A percentile compares a stretch with the other conserved stretches of the same genome.
phyloP scores from a whole-genome alignment of 306 rosid genomes.

The Cicer cuneatum region DNA sequence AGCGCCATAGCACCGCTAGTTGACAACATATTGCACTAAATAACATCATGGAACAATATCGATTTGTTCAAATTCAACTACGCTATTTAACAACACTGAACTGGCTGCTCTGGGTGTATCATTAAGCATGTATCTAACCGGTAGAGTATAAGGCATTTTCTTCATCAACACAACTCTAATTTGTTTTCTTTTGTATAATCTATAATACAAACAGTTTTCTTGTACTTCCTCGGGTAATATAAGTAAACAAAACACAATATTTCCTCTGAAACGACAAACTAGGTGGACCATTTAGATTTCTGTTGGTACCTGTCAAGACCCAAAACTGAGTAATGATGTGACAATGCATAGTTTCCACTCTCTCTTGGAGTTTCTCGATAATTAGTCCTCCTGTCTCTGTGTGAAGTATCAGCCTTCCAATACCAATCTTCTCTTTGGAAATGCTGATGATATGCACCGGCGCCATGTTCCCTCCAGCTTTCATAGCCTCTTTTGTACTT shows the following conservation, averaged over 20 bases:
- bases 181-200: slow-evolving; percentile 13
- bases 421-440: slow-evolving; percentile 98
- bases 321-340: slow-evolving; percentile 92
- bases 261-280: slow-evolving; percentile 23
- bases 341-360: slow-evolving; percentile 64
- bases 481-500: slow-evolving; percentile 75
- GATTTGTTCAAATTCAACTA: too few relatives aligned
- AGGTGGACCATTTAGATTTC: slow-evolving; percentile 23
- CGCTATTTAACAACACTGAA: too few relatives aligned
- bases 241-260: slow-evolving; percentile 10
- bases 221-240: slow-evolving; percentile 6
- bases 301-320: slow-evolving; percentile 90
- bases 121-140: slow-evolving; percentile 27
- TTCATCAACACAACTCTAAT: slow-evolving; percentile 32
- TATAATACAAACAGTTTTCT: slow-evolving; percentile 4
- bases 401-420: slow-evolving; percentile 85
- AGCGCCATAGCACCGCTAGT: too few relatives aligned
- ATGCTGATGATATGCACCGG: slow-evolving; percentile 69
- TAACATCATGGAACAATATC: too few relatives aligned
- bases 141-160: slow-evolving; percentile 26
- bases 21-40: too few relatives aligned
- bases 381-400: slow-evolving; percentile 63
- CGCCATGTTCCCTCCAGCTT: slow-evolving; percentile 81
- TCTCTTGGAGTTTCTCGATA: slow-evolving; percentile 72
- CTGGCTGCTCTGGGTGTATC: slow-evolving; percentile 27